Base-by-base conservation (phyloP, 2,329 filamentous ascomycete species). In the Aspergillus brasiliensis region DNA sequence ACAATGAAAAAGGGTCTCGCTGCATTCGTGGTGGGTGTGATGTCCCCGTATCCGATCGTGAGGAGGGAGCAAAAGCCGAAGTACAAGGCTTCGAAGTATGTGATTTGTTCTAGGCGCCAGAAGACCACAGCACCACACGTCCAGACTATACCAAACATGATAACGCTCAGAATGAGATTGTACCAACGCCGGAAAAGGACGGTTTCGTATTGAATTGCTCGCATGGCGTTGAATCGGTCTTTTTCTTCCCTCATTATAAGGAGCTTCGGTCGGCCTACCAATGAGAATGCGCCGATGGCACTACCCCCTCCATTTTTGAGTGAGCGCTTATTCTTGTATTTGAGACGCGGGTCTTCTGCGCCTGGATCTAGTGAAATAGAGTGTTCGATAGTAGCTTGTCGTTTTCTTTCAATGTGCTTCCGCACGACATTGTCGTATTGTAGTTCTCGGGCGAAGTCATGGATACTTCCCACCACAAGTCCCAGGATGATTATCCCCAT, bases 1-100 rank as follows among this genome's bases (percentile, higher is more conserved):
- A 97, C 88, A n/a, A 97, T 91, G 69, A 96, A 97, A 73, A 97
- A 96, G 0, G 91, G 86, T 57, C 91, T 88, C 1, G 91, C 91
- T 0, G 88, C 84, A 64, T 92, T 93, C 2, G 88, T 91, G n/a
- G 87, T 80, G 0, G 92, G 92, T 1, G 88, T 86, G 5, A 89
- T 75, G 65, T 96, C 92, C 3, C 93, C 93, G 67, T 96, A 97
- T 1, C 93, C 93, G 38, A 97, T 91, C 0, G 93, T 97, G 2
- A 92, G 82, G 23, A 97, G 84, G 2, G 88, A 89, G 34, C 92
- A 87, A 73, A 95, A 97, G 66, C 88, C 88, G 71, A 97, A 96
- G 76, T 97, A 97, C 46, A 97, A 82, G 0, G 88, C 85, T 58
- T 92, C 81, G 67, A 94, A 97, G 71, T 96, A 97, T 0, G 81